Conservation (phyloP, 345 rosid genomes). For the Corymbia maculata region DNA sequence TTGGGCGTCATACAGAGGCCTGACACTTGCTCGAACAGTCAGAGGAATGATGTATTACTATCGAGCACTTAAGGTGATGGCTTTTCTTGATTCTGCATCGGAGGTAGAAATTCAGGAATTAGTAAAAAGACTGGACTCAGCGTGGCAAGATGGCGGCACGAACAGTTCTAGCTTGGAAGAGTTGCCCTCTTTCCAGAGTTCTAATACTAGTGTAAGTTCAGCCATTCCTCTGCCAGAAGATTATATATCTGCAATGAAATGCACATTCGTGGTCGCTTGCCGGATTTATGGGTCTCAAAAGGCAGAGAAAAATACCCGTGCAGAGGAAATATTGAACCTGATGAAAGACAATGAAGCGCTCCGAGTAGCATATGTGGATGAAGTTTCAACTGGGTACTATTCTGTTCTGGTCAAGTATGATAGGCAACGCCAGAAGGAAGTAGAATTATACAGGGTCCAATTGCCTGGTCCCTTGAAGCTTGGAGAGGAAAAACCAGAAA, state of each 20-base stretch:
- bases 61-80: conserved; percentile 83
- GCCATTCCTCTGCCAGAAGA: conserved; percentile 45
- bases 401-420: conserved; percentile 93
- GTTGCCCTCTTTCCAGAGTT: conserved; percentile 30
- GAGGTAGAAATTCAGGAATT: conserved; percentile 70
- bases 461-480: conserved; percentile 94
- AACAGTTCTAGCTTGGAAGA: not conserved
- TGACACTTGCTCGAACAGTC: conserved; percentile 80
- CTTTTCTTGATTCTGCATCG: conserved; percentile 89
- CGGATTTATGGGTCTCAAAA: conserved; percentile 87
- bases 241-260: conserved; percentile 72
- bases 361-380: conserved; percentile 88
- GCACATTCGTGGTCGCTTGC: conserved; percentile 85
- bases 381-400: conserved; percentile 48
- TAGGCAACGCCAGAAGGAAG: conserved; percentile 57
- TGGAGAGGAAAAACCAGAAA: conserved; percentile 95
- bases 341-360: conserved; percentile 83
- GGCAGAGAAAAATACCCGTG: conserved; percentile 66
- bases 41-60: conserved; percentile 97
- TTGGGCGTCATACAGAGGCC: conserved; percentile 96
- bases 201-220: conserved; percentile 50
- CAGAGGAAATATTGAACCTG: conserved; percentile 68
- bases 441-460: conserved; percentile 79
- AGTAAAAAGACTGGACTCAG: conserved; percentile 53
- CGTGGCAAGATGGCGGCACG: conserved; percentile 27